phyloP scores from a whole-genome alignment of 805 yeast genomes.

The Candida peoriensis region DNA sequence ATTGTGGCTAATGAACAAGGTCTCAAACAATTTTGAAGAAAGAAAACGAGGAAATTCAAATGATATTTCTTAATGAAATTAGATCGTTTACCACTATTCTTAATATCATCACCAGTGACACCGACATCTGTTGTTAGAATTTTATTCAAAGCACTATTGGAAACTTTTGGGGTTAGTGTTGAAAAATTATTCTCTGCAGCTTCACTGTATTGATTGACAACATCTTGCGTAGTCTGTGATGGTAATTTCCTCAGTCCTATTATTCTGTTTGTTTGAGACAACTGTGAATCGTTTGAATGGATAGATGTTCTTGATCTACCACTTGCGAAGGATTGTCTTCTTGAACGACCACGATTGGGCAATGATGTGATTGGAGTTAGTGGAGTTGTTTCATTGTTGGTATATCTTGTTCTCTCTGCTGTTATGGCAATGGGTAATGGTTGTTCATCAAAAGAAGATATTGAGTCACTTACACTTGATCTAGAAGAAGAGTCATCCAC shows the following conservation, averaged over 20 bases:
- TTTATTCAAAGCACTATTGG: slow-evolving; percentile 5
- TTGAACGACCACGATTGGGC: too few species aligned
- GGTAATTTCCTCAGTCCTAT: slow-evolving; percentile 22
- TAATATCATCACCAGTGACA: slow-evolving; percentile 9
- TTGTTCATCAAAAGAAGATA: neutral
- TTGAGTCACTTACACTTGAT: neutral
- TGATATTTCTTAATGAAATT: slow-evolving; percentile 16
- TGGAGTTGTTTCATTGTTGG: too few species aligned
- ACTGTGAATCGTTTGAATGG: neutral
- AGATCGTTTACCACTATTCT: slow-evolving; percentile 7
- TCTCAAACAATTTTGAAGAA: slow-evolving; percentile 47
- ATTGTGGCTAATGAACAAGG: slow-evolving; percentile 75
- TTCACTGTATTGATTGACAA: slow-evolving; percentile 37
- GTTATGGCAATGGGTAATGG: neutral
- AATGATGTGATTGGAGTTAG: too few species aligned
- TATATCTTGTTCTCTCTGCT: neutral
- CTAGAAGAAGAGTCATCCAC: neutral
- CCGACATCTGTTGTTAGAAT: slow-evolving; percentile 17
- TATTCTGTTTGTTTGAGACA: neutral
- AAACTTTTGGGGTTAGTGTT: neutral
- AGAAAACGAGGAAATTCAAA: slow-evolving; percentile 28
- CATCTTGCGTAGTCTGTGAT: slow-evolving; percentile 36
- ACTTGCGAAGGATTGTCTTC: neutral
- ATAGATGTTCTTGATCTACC: neutral
- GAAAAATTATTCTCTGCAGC: neutral